Conservation (phyloP, 208 protist species). For the Wallacemonas rigidus region DNA sequence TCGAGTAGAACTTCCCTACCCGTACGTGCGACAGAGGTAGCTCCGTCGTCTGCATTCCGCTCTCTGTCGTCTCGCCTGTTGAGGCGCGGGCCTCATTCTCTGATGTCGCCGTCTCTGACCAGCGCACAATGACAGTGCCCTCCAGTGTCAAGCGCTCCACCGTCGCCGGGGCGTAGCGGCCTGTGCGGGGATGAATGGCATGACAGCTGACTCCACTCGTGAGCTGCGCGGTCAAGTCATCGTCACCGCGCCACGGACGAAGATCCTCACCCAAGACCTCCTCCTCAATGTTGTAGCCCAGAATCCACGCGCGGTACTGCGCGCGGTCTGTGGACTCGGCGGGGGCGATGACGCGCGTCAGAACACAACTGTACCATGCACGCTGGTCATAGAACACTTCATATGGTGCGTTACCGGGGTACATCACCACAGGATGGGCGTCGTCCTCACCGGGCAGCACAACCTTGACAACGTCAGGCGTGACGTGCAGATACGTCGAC, state of each 20-base stretch:
- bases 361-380: conserved; percentile 75
- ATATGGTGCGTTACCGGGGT: conserved; percentile 42
- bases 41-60: conserved; percentile 14
- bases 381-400: conserved; percentile 71
- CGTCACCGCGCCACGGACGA: conserved; percentile 47
- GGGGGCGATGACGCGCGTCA: conserved; percentile 51
- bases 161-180: conserved; percentile 38
- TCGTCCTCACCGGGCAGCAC: conserved; percentile 16
- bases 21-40: conserved; percentile 76
- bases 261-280: conserved; percentile 57
- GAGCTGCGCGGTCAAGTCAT: conserved; percentile 29
- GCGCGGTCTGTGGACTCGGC: conserved; percentile 45
- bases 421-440: conserved; percentile 19
- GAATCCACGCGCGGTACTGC: conserved; percentile 62
- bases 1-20: conserved; percentile 55
- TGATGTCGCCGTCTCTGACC: conserved; percentile 21
- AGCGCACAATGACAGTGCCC: conserved; percentile 58
- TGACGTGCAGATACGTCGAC: conserved; percentile 28
- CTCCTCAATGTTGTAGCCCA: conserved; percentile 79
- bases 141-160: conserved; percentile 79
- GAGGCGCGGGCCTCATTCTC: conserved; percentile 11
- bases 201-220: conserved; percentile 63
- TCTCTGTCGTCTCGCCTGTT: conserved; percentile 1
- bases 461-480: conserved; percentile 37
- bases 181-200: conserved; percentile 52